A percentile compares a stretch with the other conserved stretches of the same genome.
These are phyloP conservation scores for Macrophomina phaseolina DNA, from an alignment of 2,329 filamentous ascomycete species.

Conservation along the genomic window DNA sequence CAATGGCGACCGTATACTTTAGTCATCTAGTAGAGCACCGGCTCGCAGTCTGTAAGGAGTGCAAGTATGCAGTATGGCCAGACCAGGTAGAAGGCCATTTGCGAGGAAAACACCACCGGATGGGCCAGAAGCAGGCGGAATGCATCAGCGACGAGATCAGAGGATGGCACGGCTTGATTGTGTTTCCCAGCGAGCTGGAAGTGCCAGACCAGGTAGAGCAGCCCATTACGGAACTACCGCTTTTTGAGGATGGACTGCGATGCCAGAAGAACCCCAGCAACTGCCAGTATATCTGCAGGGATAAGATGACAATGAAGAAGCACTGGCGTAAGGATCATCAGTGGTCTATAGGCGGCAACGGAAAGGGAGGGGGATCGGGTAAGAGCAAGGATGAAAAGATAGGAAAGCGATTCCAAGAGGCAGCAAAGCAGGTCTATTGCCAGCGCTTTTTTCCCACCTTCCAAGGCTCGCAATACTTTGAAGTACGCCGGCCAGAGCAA, in stretches of 20 bases:
- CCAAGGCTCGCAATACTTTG: conserved; percentile 28
- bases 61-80: conserved; percentile 8
- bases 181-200: neutral
- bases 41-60: conserved; percentile 13
- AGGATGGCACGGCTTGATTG: neutral
- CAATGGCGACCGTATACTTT: conserved; percentile 26
- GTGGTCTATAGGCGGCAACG: conserved; percentile 18
- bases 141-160: neutral
- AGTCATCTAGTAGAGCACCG: conserved; percentile 27
- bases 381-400: conserved; percentile 2
- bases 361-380: conserved; percentile 1
- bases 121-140: neutral
- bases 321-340: conserved; percentile 24
- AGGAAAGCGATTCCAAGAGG: conserved; percentile 4
- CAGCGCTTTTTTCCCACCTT: conserved; percentile 26
- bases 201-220: neutral
- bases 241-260: conserved; percentile 6
- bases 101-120: neutral
- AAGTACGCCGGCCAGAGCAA: conserved; percentile 22
- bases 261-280: conserved; percentile 22
- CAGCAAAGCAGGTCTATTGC: conserved; percentile 25
- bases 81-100: conserved; percentile 27
- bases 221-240: conserved; percentile 2
- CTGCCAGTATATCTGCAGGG: conserved; percentile 21
- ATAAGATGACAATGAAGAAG: conserved; percentile 13